Percentiles rank a stretch among this genome's conserved stretches.
These are phyloP conservation scores for Chlorella sp. DNA, from an alignment of 139 green algal species.

Conservation along the genomic window DNA sequence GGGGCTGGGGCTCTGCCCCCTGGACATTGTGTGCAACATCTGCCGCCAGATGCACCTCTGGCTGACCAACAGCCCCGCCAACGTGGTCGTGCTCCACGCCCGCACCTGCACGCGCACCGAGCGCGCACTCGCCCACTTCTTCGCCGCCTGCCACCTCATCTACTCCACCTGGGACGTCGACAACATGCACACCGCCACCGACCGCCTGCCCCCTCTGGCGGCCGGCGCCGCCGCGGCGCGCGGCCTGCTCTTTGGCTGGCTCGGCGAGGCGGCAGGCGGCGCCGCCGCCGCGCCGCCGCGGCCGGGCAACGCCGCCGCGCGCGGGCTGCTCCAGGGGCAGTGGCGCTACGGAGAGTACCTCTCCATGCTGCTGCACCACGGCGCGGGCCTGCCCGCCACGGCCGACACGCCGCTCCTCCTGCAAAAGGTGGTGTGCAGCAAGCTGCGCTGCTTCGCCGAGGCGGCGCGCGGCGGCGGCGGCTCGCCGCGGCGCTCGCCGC, in stretches of 20 bases:
- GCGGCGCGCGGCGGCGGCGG: neutral
- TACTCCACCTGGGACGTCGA: conserved; percentile 26
- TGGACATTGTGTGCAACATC: conserved; percentile 34
- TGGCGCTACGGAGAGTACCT: conserved; percentile 35
- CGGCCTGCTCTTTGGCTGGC: no score
- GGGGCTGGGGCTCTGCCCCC: conserved; percentile 38
- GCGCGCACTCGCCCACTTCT: conserved; percentile 23
- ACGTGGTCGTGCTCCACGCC: conserved; percentile 42
- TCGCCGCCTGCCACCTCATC: conserved; percentile 43
- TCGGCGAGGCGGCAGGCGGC: no score
- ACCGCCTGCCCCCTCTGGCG: conserved; percentile 24
- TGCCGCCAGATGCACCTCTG: conserved; percentile 40
- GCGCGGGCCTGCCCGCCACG: conserved; percentile 20
- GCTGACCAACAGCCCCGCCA: conserved; percentile 23
- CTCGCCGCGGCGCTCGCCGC: neutral
- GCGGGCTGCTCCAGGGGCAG: conserved; percentile 30
- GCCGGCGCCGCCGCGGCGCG: neutral
- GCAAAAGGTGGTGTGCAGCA: conserved; percentile 26
- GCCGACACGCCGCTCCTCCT: conserved; percentile 19
- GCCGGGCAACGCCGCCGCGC: neutral
- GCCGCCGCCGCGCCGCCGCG: neutral
- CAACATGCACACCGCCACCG: conserved; percentile 28
- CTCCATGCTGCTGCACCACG: conserved; percentile 28
- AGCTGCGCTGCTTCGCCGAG: conserved; percentile 24
- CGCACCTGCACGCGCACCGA: conserved; percentile 34